Evolutionary conservation across 2,329 filamentous ascomycete genomes (phyloP).

Genomic region (Scopulariopsis brevicaulis): DNA sequence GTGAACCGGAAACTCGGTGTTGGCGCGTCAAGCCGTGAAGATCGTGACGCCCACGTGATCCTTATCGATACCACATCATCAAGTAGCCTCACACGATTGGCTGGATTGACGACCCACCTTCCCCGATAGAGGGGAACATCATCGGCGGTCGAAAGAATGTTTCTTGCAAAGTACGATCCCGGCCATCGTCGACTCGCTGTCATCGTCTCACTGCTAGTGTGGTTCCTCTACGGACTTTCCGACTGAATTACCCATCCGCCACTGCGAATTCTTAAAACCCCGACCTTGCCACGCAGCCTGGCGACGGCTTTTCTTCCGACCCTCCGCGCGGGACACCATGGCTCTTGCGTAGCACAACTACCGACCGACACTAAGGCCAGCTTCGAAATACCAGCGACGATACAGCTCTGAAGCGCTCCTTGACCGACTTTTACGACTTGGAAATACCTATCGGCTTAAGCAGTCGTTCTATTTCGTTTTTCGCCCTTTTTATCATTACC

Average conservation of each 20-base stretch:
- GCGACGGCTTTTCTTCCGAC: not conserved
- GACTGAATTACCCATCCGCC: not conserved
- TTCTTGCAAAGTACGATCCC: not conserved
- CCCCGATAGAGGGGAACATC: not conserved
- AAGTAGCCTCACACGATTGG: not conserved
- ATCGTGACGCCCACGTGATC: conserved; percentile 3
- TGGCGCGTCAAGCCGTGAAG: too few species aligned
- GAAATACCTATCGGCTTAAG: not conserved
- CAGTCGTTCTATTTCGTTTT: not conserved
- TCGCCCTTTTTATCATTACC: not conserved
- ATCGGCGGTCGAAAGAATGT: not conserved
- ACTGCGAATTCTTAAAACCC: not conserved
- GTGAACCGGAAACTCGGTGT: too few species aligned
- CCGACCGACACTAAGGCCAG: not conserved
- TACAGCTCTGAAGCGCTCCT: not conserved
- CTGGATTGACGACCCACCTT: not conserved
- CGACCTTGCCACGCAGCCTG: not conserved
- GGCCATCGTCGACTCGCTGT: not conserved
- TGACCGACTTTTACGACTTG: not conserved
- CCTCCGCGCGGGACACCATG: not conserved
- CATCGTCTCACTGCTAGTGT: not conserved
- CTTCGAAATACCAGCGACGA: not conserved
- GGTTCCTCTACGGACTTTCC: not conserved
- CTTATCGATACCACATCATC: conserved; percentile 2
- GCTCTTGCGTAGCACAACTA: not conserved